Evolutionary conservation across 1,284 basidiomycete species (phyloP).

Genomic region (Sanghuangporus weigelae): DNA sequence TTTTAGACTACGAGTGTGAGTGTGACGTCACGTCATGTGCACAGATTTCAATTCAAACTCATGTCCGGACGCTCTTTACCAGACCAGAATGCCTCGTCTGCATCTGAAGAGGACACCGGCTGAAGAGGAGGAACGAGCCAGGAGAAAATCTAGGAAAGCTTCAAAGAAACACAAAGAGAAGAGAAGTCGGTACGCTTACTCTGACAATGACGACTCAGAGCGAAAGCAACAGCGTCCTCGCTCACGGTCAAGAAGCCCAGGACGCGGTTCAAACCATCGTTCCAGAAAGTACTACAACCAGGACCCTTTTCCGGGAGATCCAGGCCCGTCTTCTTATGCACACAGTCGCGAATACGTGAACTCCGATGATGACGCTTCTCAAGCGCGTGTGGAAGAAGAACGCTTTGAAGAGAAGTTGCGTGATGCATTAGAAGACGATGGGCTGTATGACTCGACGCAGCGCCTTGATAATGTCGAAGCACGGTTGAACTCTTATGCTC

Average conservation of each 20-base stretch:
- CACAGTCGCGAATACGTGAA: neutral
- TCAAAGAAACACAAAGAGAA: slow-evolving; percentile 25
- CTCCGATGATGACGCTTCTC: slow-evolving; percentile 14
- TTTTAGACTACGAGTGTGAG: neutral
- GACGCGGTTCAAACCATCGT: neutral
- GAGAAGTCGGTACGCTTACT: neutral
- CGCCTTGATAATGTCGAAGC: slow-evolving; percentile 58
- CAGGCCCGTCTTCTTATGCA: slow-evolving; percentile 6
- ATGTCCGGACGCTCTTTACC: neutral
- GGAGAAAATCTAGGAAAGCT: slow-evolving; percentile 43
- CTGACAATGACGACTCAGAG: slow-evolving; percentile 1
- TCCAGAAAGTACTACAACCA: neutral
- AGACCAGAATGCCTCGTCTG: slow-evolving; percentile 52
- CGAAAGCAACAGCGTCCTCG: neutral
- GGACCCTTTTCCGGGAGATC: neutral
- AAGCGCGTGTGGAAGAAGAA: slow-evolving; percentile 47
- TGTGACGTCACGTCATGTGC: too few relatives aligned
- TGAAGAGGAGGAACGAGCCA: slow-evolving; percentile 53
- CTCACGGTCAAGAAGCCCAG: neutral
- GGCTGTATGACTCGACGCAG: slow-evolving; percentile 29
- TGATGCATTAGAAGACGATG: slow-evolving; percentile 61
- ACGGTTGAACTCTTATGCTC: slow-evolving; percentile 57
- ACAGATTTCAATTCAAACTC: neutral
- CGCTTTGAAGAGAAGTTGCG: slow-evolving; percentile 67
- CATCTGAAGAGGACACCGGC: slow-evolving; percentile 65